Percentiles rank a stretch among this genome's conserved stretches.
phyloP scores from a whole-genome alignment of 2,329 filamentous ascomycete species.

The Phialemoniopsis sp. region DNA sequence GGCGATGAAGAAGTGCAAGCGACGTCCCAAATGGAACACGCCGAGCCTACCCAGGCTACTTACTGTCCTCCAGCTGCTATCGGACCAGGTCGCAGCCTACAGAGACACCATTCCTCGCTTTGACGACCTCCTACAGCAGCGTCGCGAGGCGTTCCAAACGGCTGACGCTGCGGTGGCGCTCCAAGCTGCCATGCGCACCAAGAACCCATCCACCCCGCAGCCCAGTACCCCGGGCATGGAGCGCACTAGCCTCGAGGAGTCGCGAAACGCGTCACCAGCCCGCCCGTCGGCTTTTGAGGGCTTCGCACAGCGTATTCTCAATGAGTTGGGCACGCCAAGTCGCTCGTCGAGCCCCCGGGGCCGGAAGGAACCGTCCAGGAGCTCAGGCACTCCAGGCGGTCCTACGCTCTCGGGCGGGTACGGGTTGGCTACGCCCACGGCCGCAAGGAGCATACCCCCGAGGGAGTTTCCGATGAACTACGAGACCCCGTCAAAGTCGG shows the following conservation, averaged over 20 bases:
- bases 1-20: slow-evolving; percentile 46
- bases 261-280: slow-evolving; percentile 45
- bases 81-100: slow-evolving; percentile 59
- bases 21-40: slow-evolving; percentile 47
- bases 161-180: slow-evolving; percentile 41
- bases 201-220: slow-evolving; percentile 5
- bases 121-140: slow-evolving; percentile 65
- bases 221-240: slow-evolving; percentile 25
- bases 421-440: slow-evolving; percentile 23
- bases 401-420: slow-evolving; percentile 15
- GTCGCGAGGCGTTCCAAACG: slow-evolving; percentile 59
- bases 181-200: slow-evolving; percentile 6
- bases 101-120: slow-evolving; percentile 65
- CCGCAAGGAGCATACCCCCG: slow-evolving; percentile 28
- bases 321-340: slow-evolving; percentile 52
- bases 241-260: slow-evolving; percentile 38
- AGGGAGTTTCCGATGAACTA: slow-evolving; percentile 37
- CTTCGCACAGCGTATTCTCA: slow-evolving; percentile 58
- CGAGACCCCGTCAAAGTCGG: slow-evolving; percentile 26
- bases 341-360: slow-evolving; percentile 45
- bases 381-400: slow-evolving; percentile 10
- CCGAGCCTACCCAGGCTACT: slow-evolving; percentile 51
- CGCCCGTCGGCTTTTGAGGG: slow-evolving; percentile 54
- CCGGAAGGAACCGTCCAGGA: slow-evolving; percentile 37
- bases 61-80: slow-evolving; percentile 52